Conservation (phyloP, 2,329 filamentous ascomycete genomes). For the Phialemoniopsis sp. region DNA sequence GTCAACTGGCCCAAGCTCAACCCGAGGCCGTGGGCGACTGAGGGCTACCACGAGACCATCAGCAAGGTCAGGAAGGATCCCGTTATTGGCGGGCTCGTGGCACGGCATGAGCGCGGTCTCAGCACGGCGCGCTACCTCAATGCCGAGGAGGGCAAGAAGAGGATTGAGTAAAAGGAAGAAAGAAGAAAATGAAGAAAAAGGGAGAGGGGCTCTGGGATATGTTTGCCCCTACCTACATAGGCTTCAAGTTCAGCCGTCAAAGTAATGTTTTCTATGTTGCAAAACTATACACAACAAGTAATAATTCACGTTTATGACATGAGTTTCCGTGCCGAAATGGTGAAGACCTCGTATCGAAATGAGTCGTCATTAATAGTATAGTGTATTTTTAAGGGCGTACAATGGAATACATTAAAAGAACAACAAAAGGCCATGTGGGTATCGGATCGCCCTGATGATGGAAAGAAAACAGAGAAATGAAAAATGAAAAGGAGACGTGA, state of each 20-base stretch:
- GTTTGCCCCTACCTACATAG: neutral
- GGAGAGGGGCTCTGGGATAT: neutral
- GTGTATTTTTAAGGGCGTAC: neutral
- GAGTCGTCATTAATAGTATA: no score
- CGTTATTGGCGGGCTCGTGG: slow-evolving; percentile 72
- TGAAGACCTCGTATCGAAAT: no score
- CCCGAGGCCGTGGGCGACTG: slow-evolving; percentile 77
- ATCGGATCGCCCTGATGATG: no score
- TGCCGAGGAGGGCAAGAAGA: slow-evolving; percentile 97
- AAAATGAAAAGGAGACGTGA: slow-evolving; percentile 4
- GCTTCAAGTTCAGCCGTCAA: no score
- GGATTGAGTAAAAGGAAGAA: slow-evolving; percentile 65
- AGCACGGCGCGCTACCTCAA: slow-evolving; percentile 80
- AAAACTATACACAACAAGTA: no score
- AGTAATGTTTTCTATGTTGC: no score
- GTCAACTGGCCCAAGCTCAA: slow-evolving; percentile 99
- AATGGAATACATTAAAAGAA: slow-evolving; percentile 2
- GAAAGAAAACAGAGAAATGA: slow-evolving; percentile 3
- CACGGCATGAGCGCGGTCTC: slow-evolving; percentile 73
- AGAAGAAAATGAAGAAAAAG: slow-evolving; percentile 1
- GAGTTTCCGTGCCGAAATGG: no score
- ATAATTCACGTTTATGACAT: no score
- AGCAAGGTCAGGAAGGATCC: slow-evolving; percentile 77
- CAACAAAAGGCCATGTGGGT: slow-evolving; percentile 3
- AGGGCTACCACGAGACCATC: slow-evolving; percentile 86